A percentile compares a stretch with the other conserved stretches of the same genome.
Conservation (phyloP, 1,139 yeast genomes). For the Candida glucosophila region DNA sequence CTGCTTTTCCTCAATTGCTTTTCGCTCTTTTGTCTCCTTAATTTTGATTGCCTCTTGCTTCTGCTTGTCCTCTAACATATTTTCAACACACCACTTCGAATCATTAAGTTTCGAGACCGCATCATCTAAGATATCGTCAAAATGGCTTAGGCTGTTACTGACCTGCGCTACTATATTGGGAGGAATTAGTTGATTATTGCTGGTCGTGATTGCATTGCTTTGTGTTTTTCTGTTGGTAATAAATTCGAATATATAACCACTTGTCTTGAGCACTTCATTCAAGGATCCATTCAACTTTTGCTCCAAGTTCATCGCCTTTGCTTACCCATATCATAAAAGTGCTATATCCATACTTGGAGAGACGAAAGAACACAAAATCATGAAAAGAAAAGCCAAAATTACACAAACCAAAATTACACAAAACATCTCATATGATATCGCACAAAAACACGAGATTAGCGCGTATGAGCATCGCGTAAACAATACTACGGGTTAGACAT, state of each 20-base stretch:
- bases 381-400: no score
- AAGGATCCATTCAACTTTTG: conserved; percentile 31
- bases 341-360: no score
- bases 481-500: no score
- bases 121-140: conserved; percentile 38
- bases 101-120: conserved; percentile 37
- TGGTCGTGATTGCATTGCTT: conserved; percentile 35
- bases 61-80: conserved; percentile 33
- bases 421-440: no score
- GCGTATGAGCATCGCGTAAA: no score
- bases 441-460: no score
- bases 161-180: conserved; percentile 35
- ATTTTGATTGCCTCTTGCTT: conserved; percentile 33
- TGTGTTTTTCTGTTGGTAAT: conserved; percentile 35
- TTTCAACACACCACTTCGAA: conserved; percentile 39
- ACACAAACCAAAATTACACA: no score
- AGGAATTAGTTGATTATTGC: conserved; percentile 35
- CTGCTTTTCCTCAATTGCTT: conserved; percentile 15
- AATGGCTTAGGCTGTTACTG: conserved; percentile 25
- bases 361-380: conserved; percentile 4
- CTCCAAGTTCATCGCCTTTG: conserved; percentile 27
- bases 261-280: conserved; percentile 32
- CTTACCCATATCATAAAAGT: conserved; percentile 1
- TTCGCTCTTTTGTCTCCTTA: conserved; percentile 31
- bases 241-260: conserved; percentile 39